Base-by-base conservation (phyloP, 2,329 filamentous ascomycete species). In the Fusarium sp. region DNA sequence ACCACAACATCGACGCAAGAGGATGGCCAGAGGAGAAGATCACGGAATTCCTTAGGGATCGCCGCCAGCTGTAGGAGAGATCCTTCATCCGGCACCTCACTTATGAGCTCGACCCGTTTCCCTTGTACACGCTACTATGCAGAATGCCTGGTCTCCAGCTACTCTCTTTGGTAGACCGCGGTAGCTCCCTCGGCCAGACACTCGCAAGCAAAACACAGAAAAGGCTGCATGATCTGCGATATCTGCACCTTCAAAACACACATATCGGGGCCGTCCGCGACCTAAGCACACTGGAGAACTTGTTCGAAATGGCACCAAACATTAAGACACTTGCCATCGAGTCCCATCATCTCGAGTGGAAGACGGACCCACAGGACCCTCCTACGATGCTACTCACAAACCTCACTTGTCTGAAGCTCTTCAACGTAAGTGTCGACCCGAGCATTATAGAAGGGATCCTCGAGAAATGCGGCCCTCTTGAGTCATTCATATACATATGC, bases 231-330 rank as follows among this genome's bases (percentile, higher is more conserved):
- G 25, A n/a, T 40, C 10, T 54, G 50, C 50, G 35, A 28, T 28
- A 54, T n/a, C 50, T 54, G 0, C 50, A 54, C 50, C 50, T 54
- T 23, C 4, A 28, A 53, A 40, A 3, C 7, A 16, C 23, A 11
- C 0, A 1, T 2, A 2, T 2, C 6, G 2, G 2, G 7, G 1
- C 2, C 18, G 4, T 1, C 9, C 9, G 23, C 12, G 19, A 38
- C 9, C 2, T 54, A 1, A 9, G 13, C 5, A 12, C 13, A 37
- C 5, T 54, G 33, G 33, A n/a, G 33, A 28, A 28, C 10, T n/a
- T 54, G 23, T 54, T 54, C 23, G 15, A 54, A 9, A 54, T 28
- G 50, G 50, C 50, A 4, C 33, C 33, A 15, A 54, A 38, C 2
- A 38, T 38, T 33, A 54, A 18, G 19, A 54, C 50, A 54, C 3